Base-by-base conservation (phyloP, 129 eudicot genomes). In the Lactuca sativa region DNA sequence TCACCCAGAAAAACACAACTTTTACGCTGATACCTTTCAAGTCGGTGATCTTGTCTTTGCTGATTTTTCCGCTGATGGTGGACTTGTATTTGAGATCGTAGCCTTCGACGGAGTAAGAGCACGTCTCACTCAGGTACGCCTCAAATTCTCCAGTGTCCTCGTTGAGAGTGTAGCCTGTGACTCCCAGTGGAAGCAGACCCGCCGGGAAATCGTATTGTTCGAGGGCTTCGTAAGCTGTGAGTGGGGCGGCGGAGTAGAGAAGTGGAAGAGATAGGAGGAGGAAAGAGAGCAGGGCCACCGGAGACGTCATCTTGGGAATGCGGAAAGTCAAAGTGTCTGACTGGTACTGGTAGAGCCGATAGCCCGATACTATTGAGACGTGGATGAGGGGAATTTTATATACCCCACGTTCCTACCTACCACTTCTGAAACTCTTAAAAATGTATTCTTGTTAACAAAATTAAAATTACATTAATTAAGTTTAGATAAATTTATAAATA, bases 11-110 rank as follows among this genome's bases (percentile, higher is more conserved):
- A 4, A 90, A 59, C 73, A 90, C 51, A 14, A 90, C 72, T 56
- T 87, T 87, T 0, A 87, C 97, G 17, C 85, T 83, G 9, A 90
- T 61, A 0, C 97, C 97, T 30, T 67, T 81, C 73, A 90, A 57
- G 16, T 81, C 44, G 38, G 64, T 76, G 34, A 90, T 64, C 74
- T 48, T 64, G 16, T 67, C 76, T 53, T 43, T 55, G 2, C 88
- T 66, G 1, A 87, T 82, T 5, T 58, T 71, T 3, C 97, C 97
- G 5, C 86, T 78, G 18, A 87, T 82, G 3, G 75, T 82, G 41
- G 83, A 79, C 68, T 77, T 54, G 67, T 79, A 79, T 32, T 73
- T 79, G 3, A 79, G 71, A 54, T 68, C 11, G 74, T 90, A 90
- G n/a, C 85, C 91, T 0, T 81, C 55, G 0, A 90, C 77, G 16